Percentiles rank a stretch among this genome's conserved stretches.
Evolutionary conservation across 1,139 yeast species (phyloP).

Genomic region (Blastobotrys serpentis): DNA sequence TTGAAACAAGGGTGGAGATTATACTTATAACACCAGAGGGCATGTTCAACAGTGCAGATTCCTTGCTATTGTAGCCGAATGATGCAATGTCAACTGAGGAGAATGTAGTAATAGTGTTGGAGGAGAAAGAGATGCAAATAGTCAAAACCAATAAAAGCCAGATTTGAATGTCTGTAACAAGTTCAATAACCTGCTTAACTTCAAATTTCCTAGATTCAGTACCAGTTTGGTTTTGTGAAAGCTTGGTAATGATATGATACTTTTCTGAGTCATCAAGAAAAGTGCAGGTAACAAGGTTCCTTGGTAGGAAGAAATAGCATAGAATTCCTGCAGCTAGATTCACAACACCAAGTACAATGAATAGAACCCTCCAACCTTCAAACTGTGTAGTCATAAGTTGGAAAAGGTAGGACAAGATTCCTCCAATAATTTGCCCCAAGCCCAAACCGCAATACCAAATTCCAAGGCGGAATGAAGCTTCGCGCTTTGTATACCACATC

Average conservation of each 20-base stretch:
- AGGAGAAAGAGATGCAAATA: constrained; percentile 25
- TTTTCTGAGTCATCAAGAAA: constrained; percentile 48
- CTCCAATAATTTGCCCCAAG: constrained; percentile 27
- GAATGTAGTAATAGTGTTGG: constrained; percentile 39
- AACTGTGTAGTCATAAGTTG: constrained; percentile 33
- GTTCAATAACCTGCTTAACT: constrained; percentile 4
- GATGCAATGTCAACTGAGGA: constrained; percentile 50
- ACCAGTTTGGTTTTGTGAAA: constrained; percentile 47
- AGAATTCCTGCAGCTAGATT: constrained; percentile 48
- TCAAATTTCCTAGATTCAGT: constrained; percentile 46
- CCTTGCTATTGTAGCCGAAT: constrained; percentile 45
- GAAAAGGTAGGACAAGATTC: constrained; percentile 27
- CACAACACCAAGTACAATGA: constrained; percentile 45
- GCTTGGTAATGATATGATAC: constrained; percentile 45
- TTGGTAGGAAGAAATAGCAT: constrained; percentile 46
- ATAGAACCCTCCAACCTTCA: constrained; percentile 48
- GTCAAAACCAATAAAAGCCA: constrained; percentile 5
- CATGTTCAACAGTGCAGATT: constrained; percentile 46
- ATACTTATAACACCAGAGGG: constrained; percentile 48
- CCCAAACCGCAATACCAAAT: constrained; percentile 29
- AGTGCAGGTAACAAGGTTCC: constrained; percentile 50
- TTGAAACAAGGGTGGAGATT: constrained; percentile 34
- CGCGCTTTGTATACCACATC: constrained; percentile 31
- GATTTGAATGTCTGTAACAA: constrained; percentile 2
- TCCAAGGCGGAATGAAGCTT: constrained; percentile 23